phyloP scores from a whole-genome alignment of 305 asterid genomes.

The Solanum hybrid region DNA sequence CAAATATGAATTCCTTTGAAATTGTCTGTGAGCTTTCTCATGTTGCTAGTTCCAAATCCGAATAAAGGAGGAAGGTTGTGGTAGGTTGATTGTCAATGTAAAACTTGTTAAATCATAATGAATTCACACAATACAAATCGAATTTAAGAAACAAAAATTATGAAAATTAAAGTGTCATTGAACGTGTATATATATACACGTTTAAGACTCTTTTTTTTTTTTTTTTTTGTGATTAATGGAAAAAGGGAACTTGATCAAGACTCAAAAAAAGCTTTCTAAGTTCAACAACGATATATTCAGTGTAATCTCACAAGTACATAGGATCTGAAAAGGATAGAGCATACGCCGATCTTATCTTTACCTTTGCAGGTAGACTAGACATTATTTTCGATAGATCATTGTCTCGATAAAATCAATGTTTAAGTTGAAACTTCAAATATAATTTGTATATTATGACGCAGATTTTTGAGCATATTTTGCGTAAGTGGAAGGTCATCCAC shows the following conservation, averaged over 20 bases:
- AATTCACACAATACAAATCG: background rate
- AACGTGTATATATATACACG: background rate
- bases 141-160: background rate
- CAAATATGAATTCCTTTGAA: background rate
- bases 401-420: background rate
- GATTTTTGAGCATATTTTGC: background rate
- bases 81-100: background rate
- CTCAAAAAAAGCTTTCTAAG: background rate
- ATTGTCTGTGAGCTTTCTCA: background rate
- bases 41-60: background rate
- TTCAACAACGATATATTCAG: background rate
- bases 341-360: background rate
- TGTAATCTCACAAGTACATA: background rate
- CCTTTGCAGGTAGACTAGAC: background rate
- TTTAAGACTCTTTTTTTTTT: background rate
- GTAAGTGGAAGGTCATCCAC: background rate
- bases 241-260: background rate
- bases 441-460: background rate
- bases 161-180: background rate
- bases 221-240: background rate
- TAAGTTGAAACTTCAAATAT: background rate
- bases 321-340: background rate
- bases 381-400: background rate
- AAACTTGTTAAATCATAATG: background rate
- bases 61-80: background rate